These are phyloP conservation scores for Tilletia indica DNA, from an alignment of 1,284 basidiomycete genomes.

Conservation along the genomic window DNA sequence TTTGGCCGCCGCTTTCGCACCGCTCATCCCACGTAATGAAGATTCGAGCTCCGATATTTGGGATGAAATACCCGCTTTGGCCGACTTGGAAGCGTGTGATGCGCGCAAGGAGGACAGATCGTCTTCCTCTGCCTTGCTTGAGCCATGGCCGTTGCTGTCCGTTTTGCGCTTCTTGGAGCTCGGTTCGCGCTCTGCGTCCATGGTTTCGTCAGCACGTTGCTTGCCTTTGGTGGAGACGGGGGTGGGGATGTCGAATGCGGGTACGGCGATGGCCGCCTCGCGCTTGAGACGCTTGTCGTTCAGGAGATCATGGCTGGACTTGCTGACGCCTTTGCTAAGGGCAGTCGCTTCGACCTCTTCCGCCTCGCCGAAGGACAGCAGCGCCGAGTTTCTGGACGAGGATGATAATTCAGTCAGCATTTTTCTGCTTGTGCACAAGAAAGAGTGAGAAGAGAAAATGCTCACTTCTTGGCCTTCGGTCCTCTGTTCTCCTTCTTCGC, in stretches of 20 bases:
- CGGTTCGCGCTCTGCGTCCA: neutral
- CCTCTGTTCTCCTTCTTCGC: slow-evolving; percentile 65
- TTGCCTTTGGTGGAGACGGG: neutral
- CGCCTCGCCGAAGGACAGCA: slow-evolving; percentile 47
- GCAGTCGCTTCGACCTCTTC: slow-evolving; percentile 32
- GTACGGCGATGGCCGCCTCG: neutral
- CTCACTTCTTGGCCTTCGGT: slow-evolving; percentile 32
- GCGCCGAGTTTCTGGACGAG: slow-evolving; percentile 29
- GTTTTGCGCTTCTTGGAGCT: neutral
- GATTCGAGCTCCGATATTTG: slow-evolving; percentile 25
- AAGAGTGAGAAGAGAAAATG: neutral
- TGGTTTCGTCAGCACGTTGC: neutral
- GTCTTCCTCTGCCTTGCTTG: neutral
- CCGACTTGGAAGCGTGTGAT: neutral
- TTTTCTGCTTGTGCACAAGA: too few species aligned
- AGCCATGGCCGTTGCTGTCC: neutral
- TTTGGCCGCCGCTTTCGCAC: slow-evolving; percentile 7
- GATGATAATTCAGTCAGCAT: too few species aligned
- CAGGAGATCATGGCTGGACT: slow-evolving; percentile 51
- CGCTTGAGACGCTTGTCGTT: slow-evolving; percentile 34
- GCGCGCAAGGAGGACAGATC: slow-evolving; percentile 6
- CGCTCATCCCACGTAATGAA: slow-evolving; percentile 22
- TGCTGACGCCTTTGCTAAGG: slow-evolving; percentile 29
- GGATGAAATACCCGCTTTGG: neutral
- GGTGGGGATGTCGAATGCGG: slow-evolving; percentile 19